Conservation (phyloP, 352 stramenopile species). For the Globisporangium emineosum region DNA sequence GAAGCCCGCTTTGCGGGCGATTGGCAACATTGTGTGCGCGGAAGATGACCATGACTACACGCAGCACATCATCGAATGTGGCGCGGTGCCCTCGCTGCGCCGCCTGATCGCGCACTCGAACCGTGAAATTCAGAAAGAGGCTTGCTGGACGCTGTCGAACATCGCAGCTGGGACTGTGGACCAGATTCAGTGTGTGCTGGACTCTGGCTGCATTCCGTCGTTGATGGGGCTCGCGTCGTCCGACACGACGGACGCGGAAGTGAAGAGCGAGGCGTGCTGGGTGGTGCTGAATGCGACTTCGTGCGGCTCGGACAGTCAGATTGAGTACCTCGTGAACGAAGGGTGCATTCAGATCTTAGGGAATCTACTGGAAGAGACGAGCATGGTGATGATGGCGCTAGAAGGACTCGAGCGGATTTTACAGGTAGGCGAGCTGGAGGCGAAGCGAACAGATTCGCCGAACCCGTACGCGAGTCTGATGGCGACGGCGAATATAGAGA, state of each 20-base stretch:
- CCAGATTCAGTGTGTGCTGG: conserved; percentile 97
- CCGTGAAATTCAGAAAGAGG: conserved; percentile 98
- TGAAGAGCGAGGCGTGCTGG: conserved; percentile 98
- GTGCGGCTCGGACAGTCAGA: conserved; percentile 96
- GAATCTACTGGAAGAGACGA: conserved; percentile 94
- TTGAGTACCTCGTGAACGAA: conserved; percentile 87
- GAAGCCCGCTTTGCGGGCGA: conserved; percentile 95
- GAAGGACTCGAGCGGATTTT: conserved; percentile 97
- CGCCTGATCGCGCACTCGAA: conserved; percentile 95
- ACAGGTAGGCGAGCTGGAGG: conserved; percentile 91
- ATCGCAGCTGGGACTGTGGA: conserved; percentile 97
- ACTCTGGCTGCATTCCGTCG: conserved; percentile 94
- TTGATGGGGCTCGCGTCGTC: conserved; percentile 93
- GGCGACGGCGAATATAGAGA: conserved; percentile 90
- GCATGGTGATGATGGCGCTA: conserved; percentile 99
- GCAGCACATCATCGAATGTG: conserved; percentile 96
- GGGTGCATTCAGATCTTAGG: conserved; percentile 86
- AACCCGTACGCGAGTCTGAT: conserved; percentile 91
- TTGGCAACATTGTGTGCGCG: conserved; percentile 99
- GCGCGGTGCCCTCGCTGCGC: conserved; percentile 91
- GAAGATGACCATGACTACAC: conserved; percentile 93
- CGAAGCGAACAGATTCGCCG: conserved; percentile 74
- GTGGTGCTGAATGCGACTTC: conserved; percentile 98
- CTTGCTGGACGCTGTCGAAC: conserved; percentile 95
- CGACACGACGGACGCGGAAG: conserved; percentile 92